Base-by-base conservation (phyloP, 805 yeast species). In the Maudiozyma serrabonitensis region DNA sequence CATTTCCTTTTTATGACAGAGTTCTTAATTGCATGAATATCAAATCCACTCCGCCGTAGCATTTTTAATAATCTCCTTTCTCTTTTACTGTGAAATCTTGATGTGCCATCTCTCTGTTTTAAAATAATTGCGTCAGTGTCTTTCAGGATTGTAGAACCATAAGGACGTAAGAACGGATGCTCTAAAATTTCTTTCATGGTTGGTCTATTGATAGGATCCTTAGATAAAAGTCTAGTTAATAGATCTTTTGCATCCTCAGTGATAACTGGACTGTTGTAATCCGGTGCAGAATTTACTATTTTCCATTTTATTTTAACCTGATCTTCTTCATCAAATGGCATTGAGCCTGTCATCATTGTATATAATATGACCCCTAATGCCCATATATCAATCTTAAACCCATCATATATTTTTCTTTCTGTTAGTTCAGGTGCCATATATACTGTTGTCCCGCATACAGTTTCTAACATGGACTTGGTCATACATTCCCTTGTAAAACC, bases 401-500 rank as follows among this genome's bases (percentile, higher is more conserved):
- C 98, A 41, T 81, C 80, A 63, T 89, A 89, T 43, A 81, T 80
- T 52, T 78, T 75, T 52, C 81, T 75, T 49, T 73, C 71, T 16
- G 90, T 71, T 53, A 93, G 71, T 62, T 91, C 99, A 0, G 99
- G 99, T 0, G 99, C 96, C 96, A 91, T 90, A 63, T 91, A 91
- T 3, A 88, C 95, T 0, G 89, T 81, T 0, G 98, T 91, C 2
- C 99, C 99, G 67, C 99, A 91, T 1, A 89, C 74, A 0, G 96
- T 93, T 46, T 83, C 85, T 34, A 91, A 67, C 44, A 83, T 66
- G 5, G 74, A 67, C 46, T 83, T 72, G 0, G 75, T 70, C 32
- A 73, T 74, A 51, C 75, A 79, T 57, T 87, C 96, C 53, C 98
- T 73, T 0, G 96, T 87, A 64, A 91, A 91, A 0, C 99, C 99